phyloP scores from a whole-genome alignment of 176 grass and related monocot species.

The Aegilops bicornis region DNA sequence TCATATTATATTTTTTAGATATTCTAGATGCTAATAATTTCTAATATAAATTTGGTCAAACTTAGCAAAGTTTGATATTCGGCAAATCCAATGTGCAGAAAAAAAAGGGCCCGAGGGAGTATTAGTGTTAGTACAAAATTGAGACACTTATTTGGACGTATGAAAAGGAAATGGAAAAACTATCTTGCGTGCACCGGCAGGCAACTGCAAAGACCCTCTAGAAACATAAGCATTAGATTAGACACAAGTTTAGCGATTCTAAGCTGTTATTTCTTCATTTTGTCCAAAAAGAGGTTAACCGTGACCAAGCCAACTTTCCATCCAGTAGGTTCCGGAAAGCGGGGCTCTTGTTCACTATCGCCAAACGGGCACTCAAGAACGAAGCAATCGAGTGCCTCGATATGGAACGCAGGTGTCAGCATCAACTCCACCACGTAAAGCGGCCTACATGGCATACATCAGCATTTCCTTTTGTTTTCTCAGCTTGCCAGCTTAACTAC shows the following conservation, averaged over 20 bases:
- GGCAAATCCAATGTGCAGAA: too few species aligned
- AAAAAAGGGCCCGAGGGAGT: too few species aligned
- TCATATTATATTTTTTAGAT: too few species aligned
- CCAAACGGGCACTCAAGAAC: conserved; percentile 28
- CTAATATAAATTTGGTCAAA: too few species aligned
- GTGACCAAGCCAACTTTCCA: conserved; percentile 34
- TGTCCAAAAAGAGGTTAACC: neutral
- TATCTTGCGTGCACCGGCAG: conserved; percentile 19
- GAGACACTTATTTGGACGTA: neutral
- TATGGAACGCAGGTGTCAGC: conserved; percentile 42
- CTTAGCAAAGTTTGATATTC: too few species aligned
- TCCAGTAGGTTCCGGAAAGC: conserved; percentile 6
- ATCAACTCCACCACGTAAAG: conserved; percentile 46
- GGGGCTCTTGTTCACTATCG: conserved; percentile 25
- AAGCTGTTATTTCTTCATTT: neutral
- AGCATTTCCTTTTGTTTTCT: conserved; percentile 36
- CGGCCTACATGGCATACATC: conserved; percentile 31
- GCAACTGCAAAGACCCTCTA: conserved; percentile 3
- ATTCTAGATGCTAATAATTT: too few species aligned
- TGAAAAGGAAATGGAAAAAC: neutral
- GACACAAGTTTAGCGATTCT: conserved; percentile 9
- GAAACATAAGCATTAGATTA: neutral
- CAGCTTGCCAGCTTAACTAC: conserved; percentile 19
- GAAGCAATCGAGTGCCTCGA: conserved; percentile 37
- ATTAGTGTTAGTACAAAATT: too few species aligned